phyloP scores from a whole-genome alignment of 805 yeast species.

The Cyberlindnera misumaiensis region DNA sequence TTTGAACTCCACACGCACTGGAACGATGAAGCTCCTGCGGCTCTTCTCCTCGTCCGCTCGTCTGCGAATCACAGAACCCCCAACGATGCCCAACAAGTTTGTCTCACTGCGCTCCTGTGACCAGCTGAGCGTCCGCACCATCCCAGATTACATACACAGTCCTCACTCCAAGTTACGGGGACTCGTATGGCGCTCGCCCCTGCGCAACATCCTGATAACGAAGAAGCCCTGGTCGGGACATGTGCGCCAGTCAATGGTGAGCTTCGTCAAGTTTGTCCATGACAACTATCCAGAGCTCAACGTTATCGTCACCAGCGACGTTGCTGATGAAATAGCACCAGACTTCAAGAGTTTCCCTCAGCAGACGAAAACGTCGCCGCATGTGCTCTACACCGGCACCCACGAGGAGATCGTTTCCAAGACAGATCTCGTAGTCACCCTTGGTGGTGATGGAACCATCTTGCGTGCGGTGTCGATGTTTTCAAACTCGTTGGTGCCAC shows the following conservation, averaged over 20 bases:
- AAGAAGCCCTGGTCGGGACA: conserved; percentile 75
- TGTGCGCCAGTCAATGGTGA: conserved; percentile 60
- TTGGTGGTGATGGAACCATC: conserved; percentile 97
- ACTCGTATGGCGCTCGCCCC: conserved; percentile 64
- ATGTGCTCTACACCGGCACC: conserved; percentile 51
- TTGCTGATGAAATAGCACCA: conserved; percentile 55
- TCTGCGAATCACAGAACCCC: conserved; percentile 23
- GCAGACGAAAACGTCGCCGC: conserved; percentile 27
- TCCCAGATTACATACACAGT: conserved; percentile 47
- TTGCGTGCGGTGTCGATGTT: conserved; percentile 77
- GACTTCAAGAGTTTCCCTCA: conserved; percentile 21
- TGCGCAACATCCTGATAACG: conserved; percentile 69
- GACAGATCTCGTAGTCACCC: conserved; percentile 74
- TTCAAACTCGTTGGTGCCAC: conserved; percentile 70
- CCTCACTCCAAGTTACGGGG: conserved; percentile 57
- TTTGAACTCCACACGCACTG: too few species aligned
- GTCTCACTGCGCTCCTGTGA: conserved; percentile 27
- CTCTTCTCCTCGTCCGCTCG: conserved; percentile 13
- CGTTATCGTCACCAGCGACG: conserved; percentile 70
- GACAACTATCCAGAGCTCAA: conserved; percentile 63
- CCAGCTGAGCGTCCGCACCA: conserved; percentile 24
- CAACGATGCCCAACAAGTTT: conserved; percentile 19
- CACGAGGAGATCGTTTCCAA: conserved; percentile 49
- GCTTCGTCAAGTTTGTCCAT: conserved; percentile 56
- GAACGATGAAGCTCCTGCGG: neutral